A percentile compares a stretch with the other conserved stretches of the same genome.
Conservation (phyloP, 164 flowering plant genomes). For the Vitis rupestris region DNA sequence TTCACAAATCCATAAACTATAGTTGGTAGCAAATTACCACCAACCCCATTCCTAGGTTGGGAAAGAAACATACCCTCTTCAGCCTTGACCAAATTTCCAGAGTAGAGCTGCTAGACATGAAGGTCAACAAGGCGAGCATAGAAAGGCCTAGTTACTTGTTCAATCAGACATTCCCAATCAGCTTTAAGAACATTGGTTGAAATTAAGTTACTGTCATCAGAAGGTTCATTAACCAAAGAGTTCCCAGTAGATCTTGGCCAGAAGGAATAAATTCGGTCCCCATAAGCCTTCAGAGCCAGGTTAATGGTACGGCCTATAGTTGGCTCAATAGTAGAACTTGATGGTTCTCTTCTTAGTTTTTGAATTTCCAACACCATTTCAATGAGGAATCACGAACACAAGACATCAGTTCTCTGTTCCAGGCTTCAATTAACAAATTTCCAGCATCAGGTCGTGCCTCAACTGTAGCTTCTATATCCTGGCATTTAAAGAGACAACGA, state of each 20-base stretch:
- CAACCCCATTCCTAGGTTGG: constrained; percentile 67
- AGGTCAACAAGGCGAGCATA: too few relatives aligned
- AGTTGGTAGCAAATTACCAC: constrained; percentile 65
- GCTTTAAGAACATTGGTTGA: constrained; percentile 35
- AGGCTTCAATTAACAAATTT: constrained; percentile 75
- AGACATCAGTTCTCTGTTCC: constrained; percentile 91
- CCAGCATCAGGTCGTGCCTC: constrained; percentile 58
- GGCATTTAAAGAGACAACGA: constrained; percentile 73
- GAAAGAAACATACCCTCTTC: constrained; percentile 97
- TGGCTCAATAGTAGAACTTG: too few relatives aligned
- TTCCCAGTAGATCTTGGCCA: too few relatives aligned
- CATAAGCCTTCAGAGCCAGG: too few relatives aligned
- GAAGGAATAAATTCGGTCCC: too few relatives aligned
- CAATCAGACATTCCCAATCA: constrained; percentile 67
- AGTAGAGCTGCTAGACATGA: constrained; percentile 76
- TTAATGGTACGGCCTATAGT: too few relatives aligned
- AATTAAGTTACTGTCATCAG: constrained; percentile 20
- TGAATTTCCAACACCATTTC: constrained; percentile 79
- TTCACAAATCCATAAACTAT: constrained; percentile 88
- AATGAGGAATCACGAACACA: constrained; percentile 90
- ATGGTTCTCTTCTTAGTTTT: constrained; percentile 50
- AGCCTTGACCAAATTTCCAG: constrained; percentile 83
- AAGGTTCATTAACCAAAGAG: constrained; percentile 11
- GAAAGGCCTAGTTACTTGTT: too few relatives aligned
- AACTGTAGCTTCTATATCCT: constrained; percentile 26